Evolutionary conservation across 768 basidiomycete genomes (phyloP), one percentile per base, ranked within the genome.

Genomic region (Chalciporus sphaerocephalus): DNA sequence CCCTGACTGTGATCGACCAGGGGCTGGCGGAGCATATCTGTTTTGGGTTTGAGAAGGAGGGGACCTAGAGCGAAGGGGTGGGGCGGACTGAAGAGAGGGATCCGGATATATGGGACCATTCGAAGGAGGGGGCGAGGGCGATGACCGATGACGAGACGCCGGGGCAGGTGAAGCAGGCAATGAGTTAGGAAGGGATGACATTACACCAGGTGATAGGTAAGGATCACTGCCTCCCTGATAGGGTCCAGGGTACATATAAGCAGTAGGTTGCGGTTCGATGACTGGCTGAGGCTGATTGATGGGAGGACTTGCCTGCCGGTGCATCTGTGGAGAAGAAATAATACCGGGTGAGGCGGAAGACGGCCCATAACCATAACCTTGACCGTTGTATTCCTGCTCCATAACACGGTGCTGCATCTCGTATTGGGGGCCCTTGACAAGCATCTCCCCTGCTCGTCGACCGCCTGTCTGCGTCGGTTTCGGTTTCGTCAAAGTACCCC

Each of bases 321-420:
- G 56, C 38, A 51, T 51, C 32, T 57, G 58, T 2, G 59, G 51
- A 30, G 55, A 18, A 45, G 53, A 30, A 27, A 52, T 45, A 30
- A 37, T 50, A 13, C 54, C 56, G n/a, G 69, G 52, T 2, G 59
- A 43, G 2, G 60, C 42, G 6, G 65, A 56, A 20, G 64, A 9
- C 2, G 60, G 35, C 3, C 57, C 55, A 46, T 66, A 64, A n/a
- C 48, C 46, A 13, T 61, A 59, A 4, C 44, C 54, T 38, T 66
- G 55, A 8, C 70, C 74, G 39, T 74, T 73, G 52, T 89, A 88
- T 61, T 95, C 91, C 56, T 93, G 86, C 63, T 93, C 89, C 78
- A 97, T 92, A 40, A 85, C 88, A 18, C 87, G 82, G 63, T 92
- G 87, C 62, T 97, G 94, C 79, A 89, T 85, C 58, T 95, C 94